Conservation (phyloP, 768 basidiomycete genomes). For the Daedaleopsis nitida region DNA sequence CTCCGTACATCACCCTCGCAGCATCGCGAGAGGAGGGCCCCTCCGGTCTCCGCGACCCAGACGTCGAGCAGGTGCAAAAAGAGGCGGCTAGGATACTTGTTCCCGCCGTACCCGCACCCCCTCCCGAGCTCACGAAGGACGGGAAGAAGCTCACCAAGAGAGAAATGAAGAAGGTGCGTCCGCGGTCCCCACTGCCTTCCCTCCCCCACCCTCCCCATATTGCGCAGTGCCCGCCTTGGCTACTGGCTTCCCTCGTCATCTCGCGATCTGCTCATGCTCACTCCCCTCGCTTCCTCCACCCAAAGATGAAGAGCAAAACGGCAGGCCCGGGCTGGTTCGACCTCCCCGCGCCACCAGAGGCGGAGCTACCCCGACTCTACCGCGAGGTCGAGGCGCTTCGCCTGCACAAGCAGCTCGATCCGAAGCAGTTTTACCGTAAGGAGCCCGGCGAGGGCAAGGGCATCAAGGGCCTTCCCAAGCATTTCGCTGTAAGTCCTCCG, state of each 20-base stretch:
- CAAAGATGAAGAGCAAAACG: constrained; percentile 71
- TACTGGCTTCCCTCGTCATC: too few species aligned
- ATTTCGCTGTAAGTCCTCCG: constrained; percentile 74
- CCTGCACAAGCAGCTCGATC: constrained; percentile 85
- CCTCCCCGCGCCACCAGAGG: constrained; percentile 78
- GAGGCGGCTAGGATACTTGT: constrained; percentile 49
- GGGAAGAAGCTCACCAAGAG: constrained; percentile 74
- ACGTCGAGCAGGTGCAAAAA: constrained; percentile 52
- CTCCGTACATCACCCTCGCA: constrained; percentile 59
- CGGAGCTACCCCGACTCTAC: constrained; percentile 75
- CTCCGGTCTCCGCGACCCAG: constrained; percentile 59
- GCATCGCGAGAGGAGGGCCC: constrained; percentile 45
- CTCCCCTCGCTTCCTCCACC: constrained; percentile 1
- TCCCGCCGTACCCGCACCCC: constrained; percentile 65
- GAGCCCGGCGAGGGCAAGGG: constrained; percentile 86
- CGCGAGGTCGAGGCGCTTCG: constrained; percentile 89
- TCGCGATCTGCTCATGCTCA: neutral
- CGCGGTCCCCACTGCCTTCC: constrained; percentile 4
- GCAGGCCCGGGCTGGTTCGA: constrained; percentile 88
- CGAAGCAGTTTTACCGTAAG: constrained; percentile 88
- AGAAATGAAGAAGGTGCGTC: constrained; percentile 66
- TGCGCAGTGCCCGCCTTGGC: too few species aligned
- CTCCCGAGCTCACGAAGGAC: constrained; percentile 57
- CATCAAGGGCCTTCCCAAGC: constrained; percentile 81
- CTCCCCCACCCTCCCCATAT: neutral